Evolutionary conservation across 306 rosid species (phyloP).

Genomic region (Casuarina glauca): DNA sequence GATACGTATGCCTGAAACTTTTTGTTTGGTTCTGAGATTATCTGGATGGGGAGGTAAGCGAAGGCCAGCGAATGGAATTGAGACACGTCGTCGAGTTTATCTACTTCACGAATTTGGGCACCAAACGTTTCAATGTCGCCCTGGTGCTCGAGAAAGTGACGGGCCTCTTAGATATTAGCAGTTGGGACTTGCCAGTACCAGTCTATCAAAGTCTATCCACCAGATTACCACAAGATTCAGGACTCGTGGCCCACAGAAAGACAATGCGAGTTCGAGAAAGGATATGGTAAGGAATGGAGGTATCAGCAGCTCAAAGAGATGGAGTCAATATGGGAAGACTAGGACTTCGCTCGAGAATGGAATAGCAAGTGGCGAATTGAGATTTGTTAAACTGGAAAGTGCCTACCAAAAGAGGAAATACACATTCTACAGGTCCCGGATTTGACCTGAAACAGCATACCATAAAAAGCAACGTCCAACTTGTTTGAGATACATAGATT

Average conservation of each 20-base stretch:
- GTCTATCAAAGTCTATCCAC: conserved; percentile 21
- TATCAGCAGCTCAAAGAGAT: not conserved
- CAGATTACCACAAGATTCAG: conserved; percentile 24
- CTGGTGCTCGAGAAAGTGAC: conserved; percentile 23
- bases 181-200: not conserved
- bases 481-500: too few relatives aligned
- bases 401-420: not conserved
- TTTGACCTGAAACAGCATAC: not conserved
- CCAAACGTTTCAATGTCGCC: conserved; percentile 38
- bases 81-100: conserved; percentile 68
- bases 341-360: too few relatives aligned
- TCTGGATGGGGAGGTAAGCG: conserved; percentile 46
- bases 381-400: too few relatives aligned
- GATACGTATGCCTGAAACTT: not conserved
- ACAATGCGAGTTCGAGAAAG: not conserved
- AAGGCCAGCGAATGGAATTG: conserved; percentile 37
- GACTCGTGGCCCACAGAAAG: conserved; percentile 28
- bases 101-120: conserved; percentile 32
- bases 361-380: too few relatives aligned
- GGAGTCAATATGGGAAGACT: not conserved
- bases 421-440: not conserved
- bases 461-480: not conserved
- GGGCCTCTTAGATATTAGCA: not conserved
- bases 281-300: not conserved
- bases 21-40: conserved; percentile 30